phyloP scores from a whole-genome alignment of 371 early-diverging fungal species.

The Mortierella sp. region DNA sequence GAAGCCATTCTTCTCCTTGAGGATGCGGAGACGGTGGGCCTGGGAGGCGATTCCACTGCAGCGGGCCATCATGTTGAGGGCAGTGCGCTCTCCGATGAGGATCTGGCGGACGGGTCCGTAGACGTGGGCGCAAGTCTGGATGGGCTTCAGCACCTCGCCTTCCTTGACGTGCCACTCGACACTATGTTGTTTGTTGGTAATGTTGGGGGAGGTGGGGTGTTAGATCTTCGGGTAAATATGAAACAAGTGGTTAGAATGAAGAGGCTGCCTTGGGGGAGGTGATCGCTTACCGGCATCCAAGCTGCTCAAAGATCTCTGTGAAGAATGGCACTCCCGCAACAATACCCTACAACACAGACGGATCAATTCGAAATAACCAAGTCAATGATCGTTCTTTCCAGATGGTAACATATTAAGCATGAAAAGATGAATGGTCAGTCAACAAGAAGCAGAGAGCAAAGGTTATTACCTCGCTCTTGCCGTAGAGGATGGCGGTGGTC shows the following conservation, averaged over 20 bases:
- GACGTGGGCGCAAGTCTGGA: constrained; percentile 85
- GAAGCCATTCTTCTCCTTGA: constrained; percentile 83
- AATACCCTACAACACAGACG: constrained; percentile 70
- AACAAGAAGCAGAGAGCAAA: not conserved
- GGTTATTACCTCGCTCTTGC: constrained; percentile 80
- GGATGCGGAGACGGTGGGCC: constrained; percentile 75
- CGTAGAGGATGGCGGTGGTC: constrained; percentile 87
- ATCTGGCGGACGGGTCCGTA: constrained; percentile 88
- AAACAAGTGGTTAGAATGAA: not conserved
- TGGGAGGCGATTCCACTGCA: constrained; percentile 95
- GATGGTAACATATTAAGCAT: not conserved
- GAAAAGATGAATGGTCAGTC: not conserved
- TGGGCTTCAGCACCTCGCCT: constrained; percentile 83
- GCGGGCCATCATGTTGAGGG: constrained; percentile 94
- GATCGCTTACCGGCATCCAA: constrained; percentile 82
- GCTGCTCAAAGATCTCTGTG: constrained; percentile 92
- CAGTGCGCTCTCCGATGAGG: constrained; percentile 95
- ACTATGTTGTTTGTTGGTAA: constrained; percentile 47
- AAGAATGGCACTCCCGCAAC: constrained; percentile 97
- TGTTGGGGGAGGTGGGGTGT: not conserved
- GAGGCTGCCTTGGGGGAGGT: too few relatives aligned
- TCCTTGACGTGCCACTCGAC: constrained; percentile 91
- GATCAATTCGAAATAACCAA: not conserved
- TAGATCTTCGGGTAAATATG: not conserved
- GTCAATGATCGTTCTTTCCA: not conserved